Base-by-base conservation (phyloP, 2,329 filamentous ascomycete genomes). In the Trichoderma lentiforme region DNA sequence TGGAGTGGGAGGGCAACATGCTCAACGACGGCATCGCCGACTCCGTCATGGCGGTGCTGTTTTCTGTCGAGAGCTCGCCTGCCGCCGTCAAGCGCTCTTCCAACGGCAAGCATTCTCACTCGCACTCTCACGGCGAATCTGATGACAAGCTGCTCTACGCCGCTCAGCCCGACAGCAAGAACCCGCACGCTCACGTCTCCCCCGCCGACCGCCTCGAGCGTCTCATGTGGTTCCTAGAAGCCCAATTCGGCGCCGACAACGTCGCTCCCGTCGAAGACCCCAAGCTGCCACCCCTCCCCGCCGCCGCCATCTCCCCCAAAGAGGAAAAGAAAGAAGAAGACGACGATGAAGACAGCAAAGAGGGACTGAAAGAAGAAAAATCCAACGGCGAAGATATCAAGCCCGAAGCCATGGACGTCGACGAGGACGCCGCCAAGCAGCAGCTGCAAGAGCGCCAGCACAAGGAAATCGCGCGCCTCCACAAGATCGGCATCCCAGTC, bases 21-120 rank as follows among this genome's bases (percentile, higher is more conserved):
- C 91, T 98, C 78, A 99, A 98, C 80, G 96, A 99, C 79, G 93
- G 94, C 73, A 97, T 99, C 78, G 96, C 96, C n/a, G 96, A 99
- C 82, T 94, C 96, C 18, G 92, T 98, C 70, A 93, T 98, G 86
- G 94, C 94, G 1, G 94, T 98, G 3, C 87, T 99, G 12, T 90
- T 97, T 76, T 95, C 93, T 0, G 93, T 97, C 26, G 96, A 99
- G 82, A 97, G 92, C 81, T 97, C 93, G 69, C 96, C 95, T 6
- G 96, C 96, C 15, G 95, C 96, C 14, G 95, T 99, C 65, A 97
- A 96, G 83, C 93, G 94, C 51, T 79, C 76, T 43, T 77, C 76
- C 5, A 72, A 80, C 71, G 74, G 63, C 72, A 80, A 81, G 32
- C 78, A 81, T 77, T 78, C 75, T 70, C 79, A 80, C 70, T 75